Conservation (phyloP, 176 grass and related monocot species). For the Oropetium thomaeum region DNA sequence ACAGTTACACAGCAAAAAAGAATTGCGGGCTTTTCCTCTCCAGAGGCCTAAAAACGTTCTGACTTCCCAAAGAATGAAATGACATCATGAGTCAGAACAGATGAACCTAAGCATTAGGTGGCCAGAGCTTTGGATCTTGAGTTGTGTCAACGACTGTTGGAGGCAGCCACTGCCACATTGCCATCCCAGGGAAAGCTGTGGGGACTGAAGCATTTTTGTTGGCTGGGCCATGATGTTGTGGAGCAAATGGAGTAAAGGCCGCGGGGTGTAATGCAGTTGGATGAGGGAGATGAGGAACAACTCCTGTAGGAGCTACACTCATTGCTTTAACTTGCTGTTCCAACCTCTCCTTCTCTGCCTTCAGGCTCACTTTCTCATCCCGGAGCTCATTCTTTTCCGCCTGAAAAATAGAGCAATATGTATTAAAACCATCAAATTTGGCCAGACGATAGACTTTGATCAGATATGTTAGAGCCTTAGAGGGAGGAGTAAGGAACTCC, state of each 20-base stretch:
- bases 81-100: not conserved
- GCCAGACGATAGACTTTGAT: not conserved
- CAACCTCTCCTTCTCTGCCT: slow-evolving; percentile 70
- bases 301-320: slow-evolving; percentile 51
- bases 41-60: slow-evolving; percentile 15
- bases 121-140: slow-evolving; percentile 86
- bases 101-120: slow-evolving; percentile 64
- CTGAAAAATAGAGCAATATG: slow-evolving; percentile 30
- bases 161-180: slow-evolving; percentile 90
- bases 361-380: slow-evolving; percentile 73
- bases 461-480: not conserved
- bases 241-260: slow-evolving; percentile 38
- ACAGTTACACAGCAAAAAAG: slow-evolving; percentile 15
- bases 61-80: slow-evolving; percentile 25
- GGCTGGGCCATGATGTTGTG: slow-evolving; percentile 25
- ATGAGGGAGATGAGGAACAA: slow-evolving; percentile 64
- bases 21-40: not conserved
- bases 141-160: slow-evolving; percentile 62
- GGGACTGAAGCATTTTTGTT: slow-evolving; percentile 46
- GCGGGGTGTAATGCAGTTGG: slow-evolving; percentile 47
- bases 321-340: slow-evolving; percentile 67
- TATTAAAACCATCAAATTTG: not conserved
- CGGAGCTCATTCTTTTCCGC: slow-evolving; percentile 75
- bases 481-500: not conserved
- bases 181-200: slow-evolving; percentile 50